Base-by-base conservation (phyloP, 1,284 basidiomycete genomes). In the Ceratobasidium sp. region DNA sequence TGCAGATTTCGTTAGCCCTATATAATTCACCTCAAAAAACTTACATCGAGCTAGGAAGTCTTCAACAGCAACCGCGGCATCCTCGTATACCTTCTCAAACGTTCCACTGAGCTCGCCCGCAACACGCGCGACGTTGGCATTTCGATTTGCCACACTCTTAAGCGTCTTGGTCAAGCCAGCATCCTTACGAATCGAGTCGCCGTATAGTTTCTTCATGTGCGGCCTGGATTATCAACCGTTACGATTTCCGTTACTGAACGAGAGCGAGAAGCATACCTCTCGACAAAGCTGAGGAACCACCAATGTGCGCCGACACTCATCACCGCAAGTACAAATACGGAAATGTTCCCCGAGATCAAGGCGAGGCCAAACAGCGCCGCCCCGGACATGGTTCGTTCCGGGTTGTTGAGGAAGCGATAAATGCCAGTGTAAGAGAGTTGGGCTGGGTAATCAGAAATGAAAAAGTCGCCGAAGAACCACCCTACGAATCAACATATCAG, bases 401-500 rank as follows among this genome's bases (percentile, higher is more conserved):
- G 96, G 77, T 98, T 97, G 80, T 99, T 97, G 70, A 97, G 82
- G 82, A 93, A 96, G 10, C 93, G 87, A 80, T 96, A 98, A 75
- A 99, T 98, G 34, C 96, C 96, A 57, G 94, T 96, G 78, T 98
- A 98, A 72, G 96, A 93, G 7, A 98, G 82, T 73, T 94, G 88
- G 0, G 92, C 82, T 1, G 96, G 94, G 77, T 94, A 96, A 74
- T 94, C 92, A 74, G 94, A 89, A 77, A 98, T 90, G 84, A 98
- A 99, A 80, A 99, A 99, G 79, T 99, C 96, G 25, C 94, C 94
- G 75, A 96, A 98, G 80, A 96, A 94, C 95, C 95, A 98, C 20
- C 95, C 92, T 93, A 43, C 4, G 25, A 22, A 34, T 20, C 17
- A 20, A 55, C 67, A n/a, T n/a, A n/a, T n/a, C n/a, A n/a, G n/a